Percentiles rank a stretch among this genome's conserved stretches.
phyloP scores from a whole-genome alignment of 768 basidiomycete genomes.

The Suillus luteus region DNA sequence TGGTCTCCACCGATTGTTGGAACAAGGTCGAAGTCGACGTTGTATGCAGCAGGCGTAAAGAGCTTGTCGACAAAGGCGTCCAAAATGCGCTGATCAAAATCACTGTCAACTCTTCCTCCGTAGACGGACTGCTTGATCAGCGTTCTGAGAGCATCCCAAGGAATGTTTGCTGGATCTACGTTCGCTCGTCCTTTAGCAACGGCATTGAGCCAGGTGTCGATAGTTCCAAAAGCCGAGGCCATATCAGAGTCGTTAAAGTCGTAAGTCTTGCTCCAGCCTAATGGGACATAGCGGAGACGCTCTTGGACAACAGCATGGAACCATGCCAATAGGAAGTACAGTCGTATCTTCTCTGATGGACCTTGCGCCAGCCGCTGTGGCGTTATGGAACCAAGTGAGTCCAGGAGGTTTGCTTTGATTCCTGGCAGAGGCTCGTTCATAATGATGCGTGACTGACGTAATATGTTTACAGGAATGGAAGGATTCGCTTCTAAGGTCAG shows the following conservation, averaged over 20 bases:
- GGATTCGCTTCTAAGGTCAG: constrained; percentile 98
- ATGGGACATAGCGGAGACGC: constrained; percentile 90
- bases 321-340: constrained; percentile 98
- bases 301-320: constrained; percentile 99
- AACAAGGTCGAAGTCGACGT: constrained; percentile 90
- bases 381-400: constrained; percentile 78
- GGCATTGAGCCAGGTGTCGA: constrained; percentile 84
- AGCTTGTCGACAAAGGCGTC: constrained; percentile 91
- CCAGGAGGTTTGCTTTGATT: constrained; percentile 92
- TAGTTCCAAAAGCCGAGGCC: constrained; percentile 87
- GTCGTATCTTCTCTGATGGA: constrained; percentile 87
- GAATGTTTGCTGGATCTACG: constrained; percentile 87
- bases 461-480: constrained; percentile 92
- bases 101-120: constrained; percentile 90
- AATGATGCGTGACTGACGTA: constrained; percentile 92
- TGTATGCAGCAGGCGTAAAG: constrained; percentile 88
- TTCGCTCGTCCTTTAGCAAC: constrained; percentile 89
- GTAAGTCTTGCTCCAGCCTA: constrained; percentile 96
- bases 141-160: constrained; percentile 93
- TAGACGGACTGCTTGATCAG: constrained; percentile 97
- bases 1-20: constrained; percentile 59
- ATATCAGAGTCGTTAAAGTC: constrained; percentile 99
- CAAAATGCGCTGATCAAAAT: constrained; percentile 91
- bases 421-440: constrained; percentile 99
- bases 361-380: constrained; percentile 76